A percentile compares a stretch with the other conserved stretches of the same genome.
Conservation (phyloP, 176 grass and related monocot genomes). For the sorghum (Sorghum bicolor) region Sorghum_bicolor_NCBIv3 NC_012871.2:4104001-4104500, state of each 20-base stretch:
- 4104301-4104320: too few species aligned
- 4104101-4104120: slow-evolving; percentile 30
- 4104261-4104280: not conserved
- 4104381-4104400: too few species aligned
- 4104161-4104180: slow-evolving; percentile 94
- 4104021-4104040: slow-evolving; percentile 35
- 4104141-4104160: slow-evolving; percentile 86
- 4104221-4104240: slow-evolving; percentile 15
- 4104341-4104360: too few species aligned
- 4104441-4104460: not conserved
- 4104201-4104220: slow-evolving; percentile 54
- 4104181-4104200: slow-evolving; percentile 32
- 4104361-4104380: too few species aligned
- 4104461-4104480: not conserved
- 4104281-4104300: too few species aligned
- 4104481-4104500: not conserved
- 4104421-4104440: not conserved
- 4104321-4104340: too few species aligned
- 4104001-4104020: slow-evolving; percentile 31
- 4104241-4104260: slow-evolving; percentile 5
- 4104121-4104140: slow-evolving; percentile 48
- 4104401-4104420: too few species aligned
- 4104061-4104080: not conserved
- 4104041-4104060: slow-evolving; percentile 18
- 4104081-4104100: slow-evolving; percentile 30